Percentiles rank a stretch among this genome's conserved stretches.
phyloP scores from a whole-genome alignment of 495 filamentous ascomycete species.

The Aspergillus sclerotioniger region DNA sequence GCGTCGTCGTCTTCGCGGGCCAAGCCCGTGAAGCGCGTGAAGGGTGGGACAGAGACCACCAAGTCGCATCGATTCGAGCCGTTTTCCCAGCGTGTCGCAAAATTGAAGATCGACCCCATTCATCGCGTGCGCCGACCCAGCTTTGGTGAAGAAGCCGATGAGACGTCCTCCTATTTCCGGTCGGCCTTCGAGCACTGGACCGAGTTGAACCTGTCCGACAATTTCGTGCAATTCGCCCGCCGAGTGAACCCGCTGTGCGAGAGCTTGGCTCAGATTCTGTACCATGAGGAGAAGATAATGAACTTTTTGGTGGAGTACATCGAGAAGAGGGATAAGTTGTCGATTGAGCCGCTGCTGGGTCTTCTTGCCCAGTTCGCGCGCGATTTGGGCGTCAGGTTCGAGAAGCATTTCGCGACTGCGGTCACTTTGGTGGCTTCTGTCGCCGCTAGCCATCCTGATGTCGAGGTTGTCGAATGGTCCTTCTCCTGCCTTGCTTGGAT shows the following conservation, averaged over 20 bases:
- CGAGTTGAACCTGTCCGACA: constrained; percentile 82
- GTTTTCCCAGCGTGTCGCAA: constrained; percentile 90
- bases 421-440: constrained; percentile 66
- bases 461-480: constrained; percentile 92
- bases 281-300: constrained; percentile 83
- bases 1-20: constrained; percentile 61
- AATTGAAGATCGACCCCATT: constrained; percentile 89
- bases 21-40: constrained; percentile 61
- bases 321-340: constrained; percentile 66
- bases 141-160: constrained; percentile 68
- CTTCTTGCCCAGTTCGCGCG: constrained; percentile 87
- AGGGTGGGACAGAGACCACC: constrained; percentile 65
- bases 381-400: constrained; percentile 84
- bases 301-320: constrained; percentile 74
- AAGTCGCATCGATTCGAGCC: constrained; percentile 86
- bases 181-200: constrained; percentile 82
- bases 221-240: constrained; percentile 70
- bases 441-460: constrained; percentile 59
- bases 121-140: constrained; percentile 79
- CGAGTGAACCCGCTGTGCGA: constrained; percentile 76
- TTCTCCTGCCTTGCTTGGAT: constrained; percentile 93
- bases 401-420: constrained; percentile 73
- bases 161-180: constrained; percentile 76
- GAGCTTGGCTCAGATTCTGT: constrained; percentile 84
- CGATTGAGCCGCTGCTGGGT: constrained; percentile 80